Conservation (phyloP, 768 basidiomycete species). For the Russula sp. region DNA sequence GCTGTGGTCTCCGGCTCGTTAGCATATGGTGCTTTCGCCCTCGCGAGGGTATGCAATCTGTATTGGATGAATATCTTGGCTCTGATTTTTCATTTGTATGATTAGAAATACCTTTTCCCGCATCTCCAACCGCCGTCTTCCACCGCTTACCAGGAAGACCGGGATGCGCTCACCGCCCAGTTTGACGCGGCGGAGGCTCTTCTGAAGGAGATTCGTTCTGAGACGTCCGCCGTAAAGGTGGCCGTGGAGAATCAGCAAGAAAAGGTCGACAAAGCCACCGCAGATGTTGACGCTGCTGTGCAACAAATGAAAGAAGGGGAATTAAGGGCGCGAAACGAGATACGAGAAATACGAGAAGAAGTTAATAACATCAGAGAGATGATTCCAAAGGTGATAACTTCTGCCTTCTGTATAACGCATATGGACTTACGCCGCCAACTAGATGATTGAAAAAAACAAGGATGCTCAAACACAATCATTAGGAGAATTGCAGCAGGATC, state of each 20-base stretch:
- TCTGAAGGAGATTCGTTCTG: slow-evolving; percentile 73
- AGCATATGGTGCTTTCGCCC: slow-evolving; percentile 71
- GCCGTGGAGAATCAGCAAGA: slow-evolving; percentile 76
- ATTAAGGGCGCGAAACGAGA: slow-evolving; percentile 74
- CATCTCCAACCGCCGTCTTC: slow-evolving; percentile 85
- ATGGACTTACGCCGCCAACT: slow-evolving; percentile 17
- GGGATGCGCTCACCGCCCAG: slow-evolving; percentile 78
- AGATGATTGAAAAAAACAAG: slow-evolving; percentile 96
- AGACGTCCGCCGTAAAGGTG: slow-evolving; percentile 66
- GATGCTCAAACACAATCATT: slow-evolving; percentile 80
- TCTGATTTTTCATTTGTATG: slow-evolving; percentile 15
- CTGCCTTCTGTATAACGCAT: slow-evolving; percentile 12
- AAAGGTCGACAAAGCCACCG: slow-evolving; percentile 65
- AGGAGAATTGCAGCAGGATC: slow-evolving; percentile 85
- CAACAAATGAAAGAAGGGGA: slow-evolving; percentile 77
- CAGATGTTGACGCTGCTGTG: slow-evolving; percentile 69
- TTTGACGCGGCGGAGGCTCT: slow-evolving; percentile 86
- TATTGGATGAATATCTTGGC: neutral
- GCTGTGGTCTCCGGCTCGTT: slow-evolving; percentile 85
- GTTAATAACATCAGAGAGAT: slow-evolving; percentile 86
- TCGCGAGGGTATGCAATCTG: slow-evolving; percentile 64
- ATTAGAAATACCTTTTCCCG: slow-evolving; percentile 85
- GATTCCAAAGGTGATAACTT: slow-evolving; percentile 75
- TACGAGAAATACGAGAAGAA: slow-evolving; percentile 90
- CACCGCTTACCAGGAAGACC: slow-evolving; percentile 87